These are phyloP conservation scores for Nitzschia putrida DNA, from an alignment of 108 stramenopile genomes.

Conservation along the genomic window DNA sequence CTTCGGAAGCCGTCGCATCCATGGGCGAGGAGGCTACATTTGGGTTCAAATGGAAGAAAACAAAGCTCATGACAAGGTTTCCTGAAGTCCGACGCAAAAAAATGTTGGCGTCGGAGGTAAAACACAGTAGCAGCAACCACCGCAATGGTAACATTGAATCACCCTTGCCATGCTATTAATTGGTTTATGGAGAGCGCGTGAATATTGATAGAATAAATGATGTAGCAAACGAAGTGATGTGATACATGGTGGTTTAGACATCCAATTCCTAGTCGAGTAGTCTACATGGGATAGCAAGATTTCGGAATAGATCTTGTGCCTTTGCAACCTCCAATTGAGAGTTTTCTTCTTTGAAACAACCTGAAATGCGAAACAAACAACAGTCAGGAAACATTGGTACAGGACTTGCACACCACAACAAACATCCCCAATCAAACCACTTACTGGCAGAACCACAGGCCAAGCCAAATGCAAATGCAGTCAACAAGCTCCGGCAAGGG, in stretches of 20 bases:
- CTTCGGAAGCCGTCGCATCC: slow-evolving; percentile 48
- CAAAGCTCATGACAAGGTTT: slow-evolving; percentile 55
- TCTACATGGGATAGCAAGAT: neutral
- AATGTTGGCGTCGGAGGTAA: slow-evolving; percentile 26
- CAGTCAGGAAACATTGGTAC: slow-evolving; percentile 57
- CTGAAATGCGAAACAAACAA: slow-evolving; percentile 62
- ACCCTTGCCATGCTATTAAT: no score
- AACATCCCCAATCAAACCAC: neutral
- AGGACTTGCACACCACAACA: neutral
- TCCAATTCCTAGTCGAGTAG: neutral
- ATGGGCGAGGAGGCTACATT: slow-evolving; percentile 4
- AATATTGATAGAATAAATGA: no score
- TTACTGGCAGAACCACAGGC: slow-evolving; percentile 76
- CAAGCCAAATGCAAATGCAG: slow-evolving; percentile 73
- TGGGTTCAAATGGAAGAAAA: slow-evolving; percentile 60
- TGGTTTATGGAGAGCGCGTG: no score
- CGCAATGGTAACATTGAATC: no score
- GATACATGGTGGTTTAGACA: no score
- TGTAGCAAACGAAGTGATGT: no score
- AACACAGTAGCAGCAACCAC: neutral
- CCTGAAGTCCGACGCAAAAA: slow-evolving; percentile 45
- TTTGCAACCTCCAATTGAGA: slow-evolving; percentile 66
- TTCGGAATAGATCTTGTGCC: slow-evolving; percentile 49
- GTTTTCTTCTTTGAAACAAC: slow-evolving; percentile 81
- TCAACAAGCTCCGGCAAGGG: slow-evolving; percentile 4